Conservation (phyloP, 2,329 filamentous ascomycete genomes). For the Emmonsiellopsis sp. region DNA sequence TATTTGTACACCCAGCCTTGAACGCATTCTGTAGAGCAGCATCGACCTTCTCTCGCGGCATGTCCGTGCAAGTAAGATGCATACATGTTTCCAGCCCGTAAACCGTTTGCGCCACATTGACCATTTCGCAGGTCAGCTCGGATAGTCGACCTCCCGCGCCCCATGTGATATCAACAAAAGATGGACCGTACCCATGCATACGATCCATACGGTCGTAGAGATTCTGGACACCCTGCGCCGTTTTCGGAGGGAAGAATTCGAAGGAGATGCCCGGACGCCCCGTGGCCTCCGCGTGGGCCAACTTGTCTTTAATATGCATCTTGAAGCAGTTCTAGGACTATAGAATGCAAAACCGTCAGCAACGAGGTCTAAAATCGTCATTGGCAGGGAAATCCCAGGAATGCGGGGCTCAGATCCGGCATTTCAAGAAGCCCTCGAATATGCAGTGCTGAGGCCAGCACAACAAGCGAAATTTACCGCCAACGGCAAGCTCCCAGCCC, state of each 20-base stretch:
- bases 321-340: constrained; percentile 26
- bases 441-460: too few species aligned
- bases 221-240: constrained; percentile 81
- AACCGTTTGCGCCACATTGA: constrained; percentile 85
- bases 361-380: not conserved
- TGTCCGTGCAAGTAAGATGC: constrained; percentile 97
- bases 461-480: too few species aligned
- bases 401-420: not conserved
- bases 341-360: not conserved
- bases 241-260: constrained; percentile 99
- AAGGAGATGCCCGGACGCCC: constrained; percentile 90
- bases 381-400: not conserved
- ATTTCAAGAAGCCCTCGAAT: too few species aligned
- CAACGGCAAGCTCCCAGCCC: too few species aligned
- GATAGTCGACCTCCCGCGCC: constrained; percentile 87
- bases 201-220: constrained; percentile 99
- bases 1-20: constrained; percentile 94
- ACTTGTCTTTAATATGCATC: constrained; percentile 95
- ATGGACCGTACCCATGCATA: constrained; percentile 89
- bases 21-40: constrained; percentile 80
- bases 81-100: constrained; percentile 98
- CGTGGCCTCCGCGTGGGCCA: constrained; percentile 69
- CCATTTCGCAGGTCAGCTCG: constrained; percentile 94
- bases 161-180: constrained; percentile 98
- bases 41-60: constrained; percentile 88